Base-by-base conservation (phyloP, 768 basidiomycete genomes). In the Phylloporus arenicola region DNA sequence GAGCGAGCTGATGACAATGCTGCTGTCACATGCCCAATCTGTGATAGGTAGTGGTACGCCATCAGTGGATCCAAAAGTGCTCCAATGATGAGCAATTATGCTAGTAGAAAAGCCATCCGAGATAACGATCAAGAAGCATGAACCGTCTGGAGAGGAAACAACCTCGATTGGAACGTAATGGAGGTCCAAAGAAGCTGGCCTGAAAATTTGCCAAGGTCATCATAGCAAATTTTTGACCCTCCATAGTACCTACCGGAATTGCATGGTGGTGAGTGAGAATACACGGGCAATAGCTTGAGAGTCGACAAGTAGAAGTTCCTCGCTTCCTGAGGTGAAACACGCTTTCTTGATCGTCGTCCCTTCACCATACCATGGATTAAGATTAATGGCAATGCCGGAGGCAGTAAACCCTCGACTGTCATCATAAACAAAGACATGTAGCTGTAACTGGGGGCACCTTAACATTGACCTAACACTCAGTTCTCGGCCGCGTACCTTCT, bases 291-390 rank as follows among this genome's bases (percentile, higher is more conserved):
- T 64, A 2, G 64, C 66, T 17, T 52, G 56, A 3, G 69, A 69
- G 48, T 83, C 81, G 12, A 82, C 60, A 0, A 83, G 61, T 0
- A 80, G 55, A 19, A 83, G 51, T 39, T 83, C 82, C 47, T 83
- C 82, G 29, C 61, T 73, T 6, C 78, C 77, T 24, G 63, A 64
- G 2, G 80, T 65, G 53, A 83, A 80, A 40, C 71, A 69, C 0
- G 72, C 67, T 33, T 70, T 67, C 17, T 52, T 56, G 27, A 82
- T 69, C 5, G 53, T 48, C n/a, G 59, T 49, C 17, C 66, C 66
- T 1, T 61, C 54, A n/a, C 61, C 52, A 52, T 77, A 80, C 82
- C 80, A 83, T 2, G 63, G 56, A 12, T 51, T 52, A 3, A 83
- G 67, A 43, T 74, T 72, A 12, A 80, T 61, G 1, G 72, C 47